phyloP scores from a whole-genome alignment of 2,329 filamentous ascomycete genomes.

The Stenocarpella maydis region DNA sequence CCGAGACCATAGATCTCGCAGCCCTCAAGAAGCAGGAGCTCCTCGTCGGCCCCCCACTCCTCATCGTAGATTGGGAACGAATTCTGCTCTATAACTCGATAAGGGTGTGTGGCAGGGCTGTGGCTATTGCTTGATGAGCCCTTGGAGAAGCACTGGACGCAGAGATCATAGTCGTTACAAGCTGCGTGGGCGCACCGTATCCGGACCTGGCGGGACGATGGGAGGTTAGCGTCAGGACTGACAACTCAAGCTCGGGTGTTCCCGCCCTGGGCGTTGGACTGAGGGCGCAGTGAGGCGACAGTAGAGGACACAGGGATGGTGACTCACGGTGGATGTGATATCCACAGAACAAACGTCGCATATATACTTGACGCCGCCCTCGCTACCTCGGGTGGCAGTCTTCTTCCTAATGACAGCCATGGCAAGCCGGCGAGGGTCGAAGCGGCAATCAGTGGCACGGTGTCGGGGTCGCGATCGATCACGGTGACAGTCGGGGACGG shows the following conservation, averaged over 20 bases:
- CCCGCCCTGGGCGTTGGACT: background rate
- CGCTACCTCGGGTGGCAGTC: slow-evolving; percentile 82
- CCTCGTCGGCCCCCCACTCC: slow-evolving; percentile 97
- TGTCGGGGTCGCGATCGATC: background rate
- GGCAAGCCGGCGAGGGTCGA: slow-evolving; percentile 33
- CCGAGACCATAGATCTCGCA: slow-evolving; percentile 96
- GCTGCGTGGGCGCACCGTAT: slow-evolving; percentile 86
- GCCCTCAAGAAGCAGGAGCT: slow-evolving; percentile 90
- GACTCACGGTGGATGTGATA: slow-evolving; percentile 91
- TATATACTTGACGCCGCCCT: slow-evolving; percentile 93
- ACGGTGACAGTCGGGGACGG: background rate
- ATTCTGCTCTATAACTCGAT: slow-evolving; percentile 96
- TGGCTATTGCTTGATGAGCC: slow-evolving; percentile 84
- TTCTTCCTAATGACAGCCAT: slow-evolving; percentile 99
- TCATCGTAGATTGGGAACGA: slow-evolving; percentile 95
- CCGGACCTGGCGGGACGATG: slow-evolving; percentile 72
- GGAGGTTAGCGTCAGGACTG: background rate
- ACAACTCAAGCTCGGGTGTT: slow-evolving; percentile 2
- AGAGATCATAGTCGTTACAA: slow-evolving; percentile 96
- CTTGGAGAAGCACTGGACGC: slow-evolving; percentile 90
- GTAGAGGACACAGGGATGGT: slow-evolving; percentile 11
- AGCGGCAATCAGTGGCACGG: background rate
- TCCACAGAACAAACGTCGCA: slow-evolving; percentile 97
- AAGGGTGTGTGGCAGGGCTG: slow-evolving; percentile 85
- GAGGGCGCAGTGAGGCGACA: background rate